Conservation (phyloP, 768 basidiomycete species). For the Amanita brunnescens region DNA sequence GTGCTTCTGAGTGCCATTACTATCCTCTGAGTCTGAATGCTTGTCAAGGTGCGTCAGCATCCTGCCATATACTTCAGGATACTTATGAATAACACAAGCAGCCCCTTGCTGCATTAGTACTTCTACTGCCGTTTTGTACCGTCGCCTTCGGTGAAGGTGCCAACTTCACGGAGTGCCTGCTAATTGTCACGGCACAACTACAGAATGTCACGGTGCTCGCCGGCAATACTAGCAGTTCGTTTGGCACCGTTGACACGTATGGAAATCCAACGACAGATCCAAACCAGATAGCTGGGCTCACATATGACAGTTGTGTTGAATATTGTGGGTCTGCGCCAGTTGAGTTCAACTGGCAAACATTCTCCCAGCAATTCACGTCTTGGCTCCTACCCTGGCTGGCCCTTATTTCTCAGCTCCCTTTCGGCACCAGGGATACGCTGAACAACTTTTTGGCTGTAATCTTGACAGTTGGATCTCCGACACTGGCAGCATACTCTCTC, state of each 20-base stretch:
- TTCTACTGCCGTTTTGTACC: neutral
- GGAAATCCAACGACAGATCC: neutral
- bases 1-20: too few relatives aligned
- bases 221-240: too few relatives aligned
- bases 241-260: neutral
- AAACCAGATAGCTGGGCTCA: neutral
- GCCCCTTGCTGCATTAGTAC: neutral
- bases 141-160: too few relatives aligned
- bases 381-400: too few relatives aligned
- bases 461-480: too few relatives aligned
- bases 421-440: slow-evolving; percentile 28
- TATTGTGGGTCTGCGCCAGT: slow-evolving; percentile 19
- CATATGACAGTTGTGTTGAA: neutral
- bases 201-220: slow-evolving; percentile 9
- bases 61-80: neutral
- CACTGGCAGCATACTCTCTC: slow-evolving; percentile 39
- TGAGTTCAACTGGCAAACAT: slow-evolving; percentile 27
- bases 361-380: too few relatives aligned
- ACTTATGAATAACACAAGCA: neutral
- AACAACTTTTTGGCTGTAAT: slow-evolving; percentile 37
- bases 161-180: neutral
- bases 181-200: neutral
- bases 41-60: too few relatives aligned
- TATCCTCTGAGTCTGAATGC: too few relatives aligned
- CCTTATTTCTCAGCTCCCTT: too few relatives aligned